Evolutionary conservation across 441 rosid genomes (phyloP), one percentile per base, ranked within the genome.

Genomic region (Aquilaria agallochum): DNA sequence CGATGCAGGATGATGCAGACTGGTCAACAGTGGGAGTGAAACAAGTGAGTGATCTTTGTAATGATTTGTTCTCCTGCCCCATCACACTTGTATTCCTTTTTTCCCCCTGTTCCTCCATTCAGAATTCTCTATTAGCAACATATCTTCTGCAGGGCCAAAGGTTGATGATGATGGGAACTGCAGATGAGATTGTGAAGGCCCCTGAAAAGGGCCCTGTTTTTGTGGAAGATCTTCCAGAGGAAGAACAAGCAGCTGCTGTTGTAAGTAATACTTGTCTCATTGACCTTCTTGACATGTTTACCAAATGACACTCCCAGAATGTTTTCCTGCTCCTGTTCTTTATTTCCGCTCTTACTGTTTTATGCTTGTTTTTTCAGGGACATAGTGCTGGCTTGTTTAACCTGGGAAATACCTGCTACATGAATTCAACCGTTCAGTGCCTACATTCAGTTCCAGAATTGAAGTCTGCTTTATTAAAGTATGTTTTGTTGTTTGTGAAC

Each of bases 101-200:
- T 11, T n/a, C 49, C 27, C 27, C 27, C 27, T 20, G 27, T 30
- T 50, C 31, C 50, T 54, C 9, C 31, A 31, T 33, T 47, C 7
- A 8, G 42, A 20, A 4, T 66, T 45, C 40, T 31, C 55, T 45
- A 47, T 64, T 32, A 3, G n/a, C 6, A 7, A 59, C 52, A 50
- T n/a, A 58, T 42, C 51, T 53, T 70, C 65, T 60, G 31, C 65
- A 95, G 99, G 98, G 99, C 66, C 98, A 92, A 83, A 90, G 81
- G 68, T 72, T 95, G 84, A 95, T 92, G 99, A 87, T 95, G 99
- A 90, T 95, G 96, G 99, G 97, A 70, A 90, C 98, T 67, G 97
- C 94, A 11, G 99, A 88, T 77, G 97, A 92, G 83, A 79, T 92
- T 52, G 85, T 95, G 66, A 92, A 90, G 72, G 95, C 95, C 66